Percentiles rank a stretch among this genome's conserved stretches.
Conservation (phyloP, 129 eudicot species). For the Artemisia argyi region DNA sequence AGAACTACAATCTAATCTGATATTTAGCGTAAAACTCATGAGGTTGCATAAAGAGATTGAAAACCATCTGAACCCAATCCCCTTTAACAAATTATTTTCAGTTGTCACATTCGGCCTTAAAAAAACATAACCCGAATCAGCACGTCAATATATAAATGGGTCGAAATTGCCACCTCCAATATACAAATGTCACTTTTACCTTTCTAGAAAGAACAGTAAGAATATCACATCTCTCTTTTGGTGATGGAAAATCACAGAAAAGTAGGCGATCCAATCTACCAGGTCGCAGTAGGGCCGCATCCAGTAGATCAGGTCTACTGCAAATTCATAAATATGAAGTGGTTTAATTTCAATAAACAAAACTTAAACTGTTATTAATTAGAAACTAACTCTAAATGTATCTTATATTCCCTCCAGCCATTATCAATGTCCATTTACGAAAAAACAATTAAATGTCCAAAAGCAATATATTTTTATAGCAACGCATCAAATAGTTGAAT, state of each 20-base stretch:
- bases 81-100: too few relatives aligned
- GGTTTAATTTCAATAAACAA: not conserved
- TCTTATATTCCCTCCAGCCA: not conserved
- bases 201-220: constrained; percentile 84
- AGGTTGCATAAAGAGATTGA: too few relatives aligned
- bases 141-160: not conserved
- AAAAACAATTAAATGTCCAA: too few relatives aligned
- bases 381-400: constrained; percentile 3
- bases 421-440: not conserved
- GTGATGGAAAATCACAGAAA: constrained; percentile 91
- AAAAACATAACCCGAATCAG: too few relatives aligned
- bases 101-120: too few relatives aligned
- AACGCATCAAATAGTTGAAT: too few relatives aligned
- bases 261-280: constrained; percentile 92
- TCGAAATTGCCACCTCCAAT: not conserved
- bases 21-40: too few relatives aligned
- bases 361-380: not conserved
- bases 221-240: constrained; percentile 76
- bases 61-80: too few relatives aligned
- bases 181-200: constrained; percentile 34
- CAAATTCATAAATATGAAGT: constrained; percentile 22
- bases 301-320: constrained; percentile 97
- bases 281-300: constrained; percentile 94
- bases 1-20: too few relatives aligned
- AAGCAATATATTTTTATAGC: too few relatives aligned